These are phyloP conservation scores for Claviceps spartinae DNA, from an alignment of 2,329 filamentous ascomycete species.

Conservation along the genomic window DNA sequence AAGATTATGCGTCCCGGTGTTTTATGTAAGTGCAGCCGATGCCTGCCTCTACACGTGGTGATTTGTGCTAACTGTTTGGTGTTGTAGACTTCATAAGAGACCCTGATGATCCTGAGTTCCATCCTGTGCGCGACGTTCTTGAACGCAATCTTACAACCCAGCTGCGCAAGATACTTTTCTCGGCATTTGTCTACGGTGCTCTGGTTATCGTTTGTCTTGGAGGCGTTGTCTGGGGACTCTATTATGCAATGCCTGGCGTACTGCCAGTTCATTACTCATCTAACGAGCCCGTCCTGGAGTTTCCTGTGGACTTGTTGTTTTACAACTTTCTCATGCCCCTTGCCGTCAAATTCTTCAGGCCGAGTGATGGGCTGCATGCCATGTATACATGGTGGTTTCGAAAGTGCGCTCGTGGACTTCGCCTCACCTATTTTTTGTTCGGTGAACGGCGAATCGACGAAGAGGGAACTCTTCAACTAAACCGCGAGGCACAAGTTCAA, in stretches of 20 bases:
- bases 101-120: slow-evolving; percentile 95
- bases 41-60: background rate
- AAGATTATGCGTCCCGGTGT: slow-evolving; percentile 95
- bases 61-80: background rate
- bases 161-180: slow-evolving; percentile 90
- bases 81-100: slow-evolving; percentile 81
- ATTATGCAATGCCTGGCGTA: slow-evolving; percentile 51
- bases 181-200: slow-evolving; percentile 86
- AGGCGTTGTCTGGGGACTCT: slow-evolving; percentile 88
- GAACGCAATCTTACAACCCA: slow-evolving; percentile 88
- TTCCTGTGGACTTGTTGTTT: slow-evolving; percentile 84
- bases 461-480: slow-evolving; percentile 52
- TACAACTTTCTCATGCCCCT: slow-evolving; percentile 95
- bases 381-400: slow-evolving; percentile 97
- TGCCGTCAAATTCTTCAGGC: slow-evolving; percentile 70
- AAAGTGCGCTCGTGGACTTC: slow-evolving; percentile 63
- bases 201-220: slow-evolving; percentile 87
- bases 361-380: slow-evolving; percentile 66
- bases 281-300: slow-evolving; percentile 83
- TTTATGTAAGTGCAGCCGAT: slow-evolving; percentile 50
- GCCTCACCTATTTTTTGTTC: slow-evolving; percentile 87
- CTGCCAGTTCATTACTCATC: slow-evolving; percentile 90
- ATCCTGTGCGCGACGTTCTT: slow-evolving; percentile 90
- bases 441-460: slow-evolving; percentile 70
- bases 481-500: slow-evolving; percentile 17